A percentile compares a stretch with the other conserved stretches of the same genome.
phyloP scores from a whole-genome alignment of 164 flowering plant genomes.

The Tinospora cordifolia region DNA sequence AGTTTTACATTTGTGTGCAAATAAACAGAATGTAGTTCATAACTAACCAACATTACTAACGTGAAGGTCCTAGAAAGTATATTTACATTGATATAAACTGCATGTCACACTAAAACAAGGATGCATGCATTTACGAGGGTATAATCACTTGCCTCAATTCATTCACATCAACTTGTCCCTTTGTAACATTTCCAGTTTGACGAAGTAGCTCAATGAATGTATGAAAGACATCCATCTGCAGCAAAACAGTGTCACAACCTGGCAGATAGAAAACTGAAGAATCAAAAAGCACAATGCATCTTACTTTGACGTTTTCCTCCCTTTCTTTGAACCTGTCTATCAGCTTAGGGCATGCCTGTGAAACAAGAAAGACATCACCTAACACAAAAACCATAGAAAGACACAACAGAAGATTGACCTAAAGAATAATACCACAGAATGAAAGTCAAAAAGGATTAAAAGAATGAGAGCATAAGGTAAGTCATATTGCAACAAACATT shows the following conservation, averaged over 20 bases:
- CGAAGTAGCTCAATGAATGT: constrained; percentile 88
- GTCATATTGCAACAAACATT: too few relatives aligned
- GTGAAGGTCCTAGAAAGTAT: neutral
- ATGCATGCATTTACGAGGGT: neutral
- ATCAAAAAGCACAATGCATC: neutral
- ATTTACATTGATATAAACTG: neutral
- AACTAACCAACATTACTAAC: neutral
- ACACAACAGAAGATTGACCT: neutral
- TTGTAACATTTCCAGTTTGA: constrained; percentile 95
- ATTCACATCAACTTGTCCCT: constrained; percentile 65
- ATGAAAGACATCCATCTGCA: constrained; percentile 96
- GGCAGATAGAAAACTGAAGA: neutral
- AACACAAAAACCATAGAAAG: neutral
- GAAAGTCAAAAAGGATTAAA: neutral
- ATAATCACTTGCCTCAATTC: constrained; percentile 59
- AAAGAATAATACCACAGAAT: neutral
- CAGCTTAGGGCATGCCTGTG: constrained; percentile 96
- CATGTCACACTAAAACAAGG: neutral
- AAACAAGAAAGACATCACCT: constrained; percentile 1
- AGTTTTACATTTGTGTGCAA: too few relatives aligned
- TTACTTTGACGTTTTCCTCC: constrained; percentile 98
- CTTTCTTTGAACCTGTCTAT: constrained; percentile 97
- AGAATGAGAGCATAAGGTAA: too few relatives aligned
- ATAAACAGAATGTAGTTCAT: neutral
- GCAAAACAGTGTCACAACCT: constrained; percentile 18